Conservation (phyloP, 1,284 basidiomycete genomes). For the Mycena sp. region DNA sequence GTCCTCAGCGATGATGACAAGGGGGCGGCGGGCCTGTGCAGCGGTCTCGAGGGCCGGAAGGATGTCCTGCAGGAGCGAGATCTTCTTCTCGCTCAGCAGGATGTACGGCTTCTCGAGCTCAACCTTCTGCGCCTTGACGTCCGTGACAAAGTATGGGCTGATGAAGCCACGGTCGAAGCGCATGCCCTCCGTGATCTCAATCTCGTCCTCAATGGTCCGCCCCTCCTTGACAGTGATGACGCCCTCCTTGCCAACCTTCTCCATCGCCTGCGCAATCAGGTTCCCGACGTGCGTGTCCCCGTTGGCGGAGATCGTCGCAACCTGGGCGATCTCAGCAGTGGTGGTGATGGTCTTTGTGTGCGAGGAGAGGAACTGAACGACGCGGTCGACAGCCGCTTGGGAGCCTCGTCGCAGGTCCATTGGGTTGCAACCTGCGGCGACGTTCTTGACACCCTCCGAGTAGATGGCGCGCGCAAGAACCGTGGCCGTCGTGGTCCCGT, state of each 20-base stretch:
- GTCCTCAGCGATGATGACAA: constrained; percentile 98
- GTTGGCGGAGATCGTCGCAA: constrained; percentile 98
- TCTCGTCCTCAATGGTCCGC: constrained; percentile 96
- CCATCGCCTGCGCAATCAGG: constrained; percentile 99
- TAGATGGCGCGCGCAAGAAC: constrained; percentile 98
- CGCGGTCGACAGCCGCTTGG: constrained; percentile 96
- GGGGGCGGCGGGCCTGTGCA: constrained; percentile 90
- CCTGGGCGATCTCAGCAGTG: constrained; percentile 96
- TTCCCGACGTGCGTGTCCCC: constrained; percentile 94
- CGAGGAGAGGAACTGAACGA: constrained; percentile 90
- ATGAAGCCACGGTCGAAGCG: constrained; percentile 99
- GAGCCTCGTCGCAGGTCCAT: constrained; percentile 98
- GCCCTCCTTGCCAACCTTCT: constrained; percentile 99
- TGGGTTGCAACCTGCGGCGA: constrained; percentile 98
- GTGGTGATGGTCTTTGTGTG: constrained; percentile 97
- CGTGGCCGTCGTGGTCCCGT: constrained; percentile 98
- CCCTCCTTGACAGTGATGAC: constrained; percentile 99
- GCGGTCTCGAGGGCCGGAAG: constrained; percentile 94
- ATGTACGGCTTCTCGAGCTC: constrained; percentile 98
- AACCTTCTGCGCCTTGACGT: constrained; percentile 96
- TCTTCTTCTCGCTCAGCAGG: constrained; percentile 98
- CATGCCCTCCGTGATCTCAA: constrained; percentile 99
- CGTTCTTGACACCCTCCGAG: constrained; percentile 98
- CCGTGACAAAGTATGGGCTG: constrained; percentile 98
- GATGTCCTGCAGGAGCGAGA: constrained; percentile 94